A percentile compares a stretch with the other conserved stretches of the same genome.
These are phyloP conservation scores for Gossypium australe DNA, from an alignment of 345 rosid species.

Conservation along the genomic window DNA sequence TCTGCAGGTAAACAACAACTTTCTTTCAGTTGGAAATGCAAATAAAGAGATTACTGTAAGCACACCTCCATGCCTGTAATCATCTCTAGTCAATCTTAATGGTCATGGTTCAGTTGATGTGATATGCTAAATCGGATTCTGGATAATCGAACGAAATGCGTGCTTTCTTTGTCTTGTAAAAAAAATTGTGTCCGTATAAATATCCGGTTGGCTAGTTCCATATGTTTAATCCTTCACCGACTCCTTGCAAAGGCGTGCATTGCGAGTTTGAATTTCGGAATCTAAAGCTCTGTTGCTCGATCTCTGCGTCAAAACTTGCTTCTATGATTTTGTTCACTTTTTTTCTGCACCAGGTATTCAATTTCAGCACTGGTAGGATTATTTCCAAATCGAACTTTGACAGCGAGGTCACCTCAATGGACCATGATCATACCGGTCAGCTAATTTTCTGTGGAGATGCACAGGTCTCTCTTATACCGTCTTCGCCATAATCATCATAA, in stretches of 20 bases:
- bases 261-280: neutral
- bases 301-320: neutral
- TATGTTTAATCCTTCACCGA: slow-evolving; percentile 7
- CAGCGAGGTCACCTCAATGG: slow-evolving; percentile 82
- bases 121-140: neutral
- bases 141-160: neutral
- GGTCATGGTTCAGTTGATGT: neutral
- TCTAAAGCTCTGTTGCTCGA: neutral
- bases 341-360: slow-evolving; percentile 58
- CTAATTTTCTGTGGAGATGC: slow-evolving; percentile 92
- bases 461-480: slow-evolving; percentile 35
- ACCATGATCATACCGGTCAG: slow-evolving; percentile 96
- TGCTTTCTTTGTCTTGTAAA: neutral
- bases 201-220: neutral
- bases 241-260: neutral
- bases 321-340: neutral
- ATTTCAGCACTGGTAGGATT: slow-evolving; percentile 96
- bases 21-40: slow-evolving; percentile 85
- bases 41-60: slow-evolving; percentile 87
- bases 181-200: neutral
- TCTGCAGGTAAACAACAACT: slow-evolving; percentile 87
- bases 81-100: neutral
- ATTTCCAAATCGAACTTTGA: slow-evolving; percentile 53
- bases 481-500: neutral
- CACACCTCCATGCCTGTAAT: slow-evolving; percentile 19